Evolutionary conservation across 345 rosid species (phyloP), one percentile per base, ranked within the genome.

Genomic region (Psidium friedrichsthalianum): DNA sequence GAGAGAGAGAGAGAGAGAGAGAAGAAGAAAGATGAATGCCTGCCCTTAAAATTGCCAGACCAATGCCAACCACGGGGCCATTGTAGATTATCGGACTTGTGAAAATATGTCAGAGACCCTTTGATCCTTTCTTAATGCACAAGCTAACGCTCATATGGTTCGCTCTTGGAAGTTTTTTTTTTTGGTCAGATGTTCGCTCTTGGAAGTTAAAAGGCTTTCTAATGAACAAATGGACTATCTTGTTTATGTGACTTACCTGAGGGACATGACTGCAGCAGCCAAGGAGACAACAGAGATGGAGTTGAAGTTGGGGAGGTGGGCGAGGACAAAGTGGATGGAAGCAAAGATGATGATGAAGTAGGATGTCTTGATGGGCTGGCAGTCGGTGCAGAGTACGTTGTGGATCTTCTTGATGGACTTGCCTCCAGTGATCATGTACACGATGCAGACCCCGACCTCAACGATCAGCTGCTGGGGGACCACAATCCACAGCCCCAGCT

Each of bases 351-450:
- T 89, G 84, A 95, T 95, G 91, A 92, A 95, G 89, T 89, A 96
- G 0, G 96, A 80, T 47, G 90, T 88, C 86, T 53, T 94, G 74
- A 96, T 92, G 1, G 86, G 83, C 55, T 88, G 86, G 90, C 96
- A 93, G 64, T 83, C 82, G 2, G 89, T 87, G 87, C 96, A 95
- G 47, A 95, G 84, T 53, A 87, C 40, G 8, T 92, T 92, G 54
- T 94, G 96, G 54, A 94, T 85, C 80, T 96, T 95, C 93, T 93
- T 94, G 82, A 96, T 11, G 13, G 98, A 95, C 86, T 95, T 93
- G 14, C 99, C 98, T 83, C 98, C 98, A 0, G 95, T 96, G 29
- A 94, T 98, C 98, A 95, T 95, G 83, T 95, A 95, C 42, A 95
- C 94, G 54, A 95, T 94, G 86, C 91, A 58, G 11, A 87, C 86